Percentiles rank a stretch among this genome's conserved stretches.
Conservation (phyloP, 1,284 basidiomycete species). For the Volvariella surrecta region DNA sequence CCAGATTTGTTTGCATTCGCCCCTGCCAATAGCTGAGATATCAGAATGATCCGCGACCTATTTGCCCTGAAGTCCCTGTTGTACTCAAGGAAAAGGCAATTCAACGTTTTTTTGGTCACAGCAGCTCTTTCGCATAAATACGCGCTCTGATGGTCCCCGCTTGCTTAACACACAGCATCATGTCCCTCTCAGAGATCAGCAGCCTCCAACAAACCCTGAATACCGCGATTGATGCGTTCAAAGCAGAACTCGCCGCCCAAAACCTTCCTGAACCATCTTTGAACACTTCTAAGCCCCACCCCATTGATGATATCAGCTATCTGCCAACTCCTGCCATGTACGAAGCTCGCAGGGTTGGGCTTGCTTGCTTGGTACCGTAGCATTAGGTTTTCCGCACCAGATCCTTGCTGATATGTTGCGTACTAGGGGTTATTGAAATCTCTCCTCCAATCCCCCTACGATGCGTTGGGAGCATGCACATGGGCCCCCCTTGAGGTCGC, state of each 20-base stretch:
- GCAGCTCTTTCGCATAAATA: too few relatives aligned
- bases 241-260: constrained; percentile 25
- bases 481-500: constrained; percentile 24
- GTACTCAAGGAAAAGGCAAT: too few relatives aligned
- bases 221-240: constrained; percentile 25
- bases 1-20: too few relatives aligned
- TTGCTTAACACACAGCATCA: constrained; percentile 5
- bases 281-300: constrained; percentile 23
- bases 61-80: too few relatives aligned
- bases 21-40: too few relatives aligned
- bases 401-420: constrained; percentile 1
- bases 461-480: constrained; percentile 23
- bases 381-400: not conserved
- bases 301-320: constrained; percentile 25
- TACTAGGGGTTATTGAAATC: constrained; percentile 24
- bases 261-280: constrained; percentile 24
- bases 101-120: too few relatives aligned
- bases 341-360: constrained; percentile 23
- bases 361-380: constrained; percentile 21
- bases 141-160: too few relatives aligned
- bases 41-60: too few relatives aligned
- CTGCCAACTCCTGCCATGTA: constrained; percentile 25
- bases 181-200: constrained; percentile 25
- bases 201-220: constrained; percentile 28
- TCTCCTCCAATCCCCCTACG: constrained; percentile 25